Evolutionary conservation across 2,329 filamentous ascomycete species (phyloP).

Genomic region (Cryphonectria japonica): DNA sequence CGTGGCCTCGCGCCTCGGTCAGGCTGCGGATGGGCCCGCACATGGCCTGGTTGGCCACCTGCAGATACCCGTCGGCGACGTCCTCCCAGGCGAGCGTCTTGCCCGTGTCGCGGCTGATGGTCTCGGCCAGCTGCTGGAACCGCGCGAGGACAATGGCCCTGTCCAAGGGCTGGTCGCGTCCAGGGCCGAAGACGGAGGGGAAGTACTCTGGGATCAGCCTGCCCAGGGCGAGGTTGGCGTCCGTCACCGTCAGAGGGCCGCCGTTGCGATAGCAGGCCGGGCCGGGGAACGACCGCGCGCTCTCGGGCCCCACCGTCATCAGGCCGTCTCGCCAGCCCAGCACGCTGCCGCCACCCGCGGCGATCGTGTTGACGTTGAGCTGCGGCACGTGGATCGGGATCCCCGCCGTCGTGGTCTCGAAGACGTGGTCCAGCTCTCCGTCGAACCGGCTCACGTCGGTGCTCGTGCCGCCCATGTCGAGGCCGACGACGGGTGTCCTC

Average conservation of each 20-base stretch:
- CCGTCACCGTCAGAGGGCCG: conserved; percentile 22
- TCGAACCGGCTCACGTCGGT: conserved; percentile 24
- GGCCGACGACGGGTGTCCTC: conserved; percentile 14
- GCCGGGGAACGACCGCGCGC: conserved; percentile 11
- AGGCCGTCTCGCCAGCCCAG: conserved; percentile 21
- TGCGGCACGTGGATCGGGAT: conserved; percentile 22
- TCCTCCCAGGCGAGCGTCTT: conserved; percentile 14
- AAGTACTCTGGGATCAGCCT: conserved; percentile 22
- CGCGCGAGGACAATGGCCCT: conserved; percentile 2
- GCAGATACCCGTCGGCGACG: conserved; percentile 20
- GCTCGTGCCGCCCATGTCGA: conserved; percentile 25
- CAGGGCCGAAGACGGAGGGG: conserved; percentile 16
- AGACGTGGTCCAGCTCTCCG: conserved; percentile 23
- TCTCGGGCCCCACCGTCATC: conserved; percentile 21
- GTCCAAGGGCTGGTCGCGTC: conserved; percentile 20
- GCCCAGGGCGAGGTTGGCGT: conserved; percentile 20
- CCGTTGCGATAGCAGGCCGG: conserved; percentile 24
- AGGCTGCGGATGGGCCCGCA: conserved; percentile 20
- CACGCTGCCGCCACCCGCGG: conserved; percentile 20
- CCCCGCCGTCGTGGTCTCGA: conserved; percentile 25
- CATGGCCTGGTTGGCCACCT: conserved; percentile 23
- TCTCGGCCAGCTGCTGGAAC: conserved; percentile 15
- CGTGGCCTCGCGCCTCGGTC: conserved; percentile 15
- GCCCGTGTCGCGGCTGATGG: conserved; percentile 17
- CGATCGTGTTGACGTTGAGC: conserved; percentile 23